These are phyloP conservation scores for Medicago lupulina DNA, from an alignment of 306 rosid species.

Conservation along the genomic window DNA sequence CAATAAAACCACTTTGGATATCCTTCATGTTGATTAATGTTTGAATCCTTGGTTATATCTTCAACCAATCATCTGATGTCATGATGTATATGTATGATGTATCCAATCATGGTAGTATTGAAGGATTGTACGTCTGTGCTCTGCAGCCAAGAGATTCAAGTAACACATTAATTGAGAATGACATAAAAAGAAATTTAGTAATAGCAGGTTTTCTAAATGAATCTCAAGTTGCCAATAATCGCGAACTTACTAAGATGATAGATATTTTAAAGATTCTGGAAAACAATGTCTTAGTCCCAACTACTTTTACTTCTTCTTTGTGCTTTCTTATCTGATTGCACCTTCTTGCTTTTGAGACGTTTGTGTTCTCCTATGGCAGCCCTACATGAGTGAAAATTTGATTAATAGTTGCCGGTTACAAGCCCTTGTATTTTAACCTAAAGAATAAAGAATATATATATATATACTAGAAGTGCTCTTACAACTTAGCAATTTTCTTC, in stretches of 20 bases:
- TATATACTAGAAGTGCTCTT: slow-evolving; percentile 41
- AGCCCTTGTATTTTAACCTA: slow-evolving; percentile 24
- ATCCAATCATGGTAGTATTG: slow-evolving; percentile 28
- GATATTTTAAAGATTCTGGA: slow-evolving; percentile 30
- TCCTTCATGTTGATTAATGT: slow-evolving; percentile 26
- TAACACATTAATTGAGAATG: slow-evolving; percentile 17
- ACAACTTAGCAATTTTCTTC: slow-evolving; percentile 93
- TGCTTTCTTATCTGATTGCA: slow-evolving; percentile 75
- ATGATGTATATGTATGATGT: not conserved
- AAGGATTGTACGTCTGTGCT: slow-evolving; percentile 21
- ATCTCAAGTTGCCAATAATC: slow-evolving; percentile 31
- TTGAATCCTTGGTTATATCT: slow-evolving; percentile 12
- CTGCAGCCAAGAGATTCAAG: slow-evolving; percentile 34
- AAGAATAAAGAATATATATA: slow-evolving; percentile 13
- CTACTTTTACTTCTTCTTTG: slow-evolving; percentile 81
- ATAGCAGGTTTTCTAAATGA: slow-evolving; percentile 19
- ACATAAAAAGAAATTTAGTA: not conserved
- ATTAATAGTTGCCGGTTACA: slow-evolving; percentile 38
- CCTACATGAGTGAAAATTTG: slow-evolving; percentile 52
- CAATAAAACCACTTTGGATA: slow-evolving; percentile 1
- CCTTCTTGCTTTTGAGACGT: slow-evolving; percentile 94
- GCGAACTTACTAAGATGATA: slow-evolving; percentile 41
- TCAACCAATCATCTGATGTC: slow-evolving; percentile 12
- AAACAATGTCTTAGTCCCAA: slow-evolving; percentile 62
- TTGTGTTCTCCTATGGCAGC: slow-evolving; percentile 92